Evolutionary conservation across 768 basidiomycete genomes (phyloP).

Genomic region (Mycena crocata): DNA sequence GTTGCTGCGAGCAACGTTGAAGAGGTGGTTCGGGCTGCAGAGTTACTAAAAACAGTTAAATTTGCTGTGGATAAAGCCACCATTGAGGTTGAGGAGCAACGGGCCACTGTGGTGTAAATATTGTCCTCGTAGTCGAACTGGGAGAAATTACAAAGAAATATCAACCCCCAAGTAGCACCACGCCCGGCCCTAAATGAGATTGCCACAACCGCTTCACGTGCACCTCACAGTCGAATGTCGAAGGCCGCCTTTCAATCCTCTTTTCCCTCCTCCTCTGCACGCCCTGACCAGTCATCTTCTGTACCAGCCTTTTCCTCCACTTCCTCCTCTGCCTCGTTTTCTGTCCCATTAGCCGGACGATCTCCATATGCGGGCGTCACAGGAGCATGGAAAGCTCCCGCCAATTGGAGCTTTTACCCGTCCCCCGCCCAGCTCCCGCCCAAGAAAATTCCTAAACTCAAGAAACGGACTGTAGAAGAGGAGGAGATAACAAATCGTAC

Average conservation of each 20-base stretch:
- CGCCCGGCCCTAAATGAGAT: conserved; percentile 54
- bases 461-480: conserved; percentile 64
- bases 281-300: conserved; percentile 4
- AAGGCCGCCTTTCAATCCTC: conserved; percentile 49
- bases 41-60: conserved; percentile 73
- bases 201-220: too few relatives aligned
- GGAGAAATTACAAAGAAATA: too few relatives aligned
- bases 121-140: too few relatives aligned
- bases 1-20: conserved; percentile 86
- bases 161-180: too few relatives aligned
- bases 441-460: conserved; percentile 42
- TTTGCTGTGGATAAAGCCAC: conserved; percentile 44
- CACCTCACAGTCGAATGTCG: conserved; percentile 57
- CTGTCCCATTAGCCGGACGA: conserved; percentile 11
- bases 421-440: conserved; percentile 16
- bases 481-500: conserved; percentile 57
- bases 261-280: conserved; percentile 41
- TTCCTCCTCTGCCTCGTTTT: conserved; percentile 16
- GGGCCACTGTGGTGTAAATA: not conserved
- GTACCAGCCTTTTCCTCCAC: conserved; percentile 5
- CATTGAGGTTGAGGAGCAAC: conserved; percentile 20
- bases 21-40: conserved; percentile 80
- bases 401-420: conserved; percentile 23
- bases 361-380: conserved; percentile 13
- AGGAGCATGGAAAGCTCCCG: conserved; percentile 21